Conservation (phyloP, 2,329 filamentous ascomycete genomes). For the Calonectria naviculata region DNA sequence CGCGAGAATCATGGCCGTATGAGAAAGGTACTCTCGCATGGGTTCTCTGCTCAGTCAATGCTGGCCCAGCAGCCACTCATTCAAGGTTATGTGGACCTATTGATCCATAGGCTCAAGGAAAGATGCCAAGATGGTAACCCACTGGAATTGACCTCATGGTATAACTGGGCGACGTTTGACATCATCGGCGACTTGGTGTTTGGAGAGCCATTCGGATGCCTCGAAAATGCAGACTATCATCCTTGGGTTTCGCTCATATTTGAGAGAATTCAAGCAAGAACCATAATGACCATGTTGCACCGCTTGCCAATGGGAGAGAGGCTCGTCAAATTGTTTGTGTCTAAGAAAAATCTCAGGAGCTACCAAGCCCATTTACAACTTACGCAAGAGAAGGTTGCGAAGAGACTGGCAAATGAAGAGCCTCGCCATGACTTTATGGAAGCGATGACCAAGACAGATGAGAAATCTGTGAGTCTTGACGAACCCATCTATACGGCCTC, state of each 20-base stretch:
- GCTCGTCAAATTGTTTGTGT: neutral
- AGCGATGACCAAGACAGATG: neutral
- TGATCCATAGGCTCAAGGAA: slow-evolving; percentile 50
- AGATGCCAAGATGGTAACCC: slow-evolving; percentile 22
- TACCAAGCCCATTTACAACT: neutral
- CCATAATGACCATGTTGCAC: neutral
- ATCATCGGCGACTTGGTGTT: slow-evolving; percentile 44
- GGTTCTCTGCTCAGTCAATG: slow-evolving; percentile 39
- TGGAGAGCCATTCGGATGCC: slow-evolving; percentile 40
- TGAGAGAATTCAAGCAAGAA: neutral
- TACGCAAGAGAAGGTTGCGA: neutral
- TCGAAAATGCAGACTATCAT: slow-evolving; percentile 5
- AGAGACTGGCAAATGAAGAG: neutral
- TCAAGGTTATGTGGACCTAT: slow-evolving; percentile 50
- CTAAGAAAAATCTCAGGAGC: neutral
- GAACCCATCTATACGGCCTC: neutral
- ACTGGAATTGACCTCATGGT: slow-evolving; percentile 42
- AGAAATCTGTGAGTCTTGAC: neutral
- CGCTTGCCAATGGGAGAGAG: neutral
- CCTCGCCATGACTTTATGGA: neutral
- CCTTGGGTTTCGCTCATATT: neutral
- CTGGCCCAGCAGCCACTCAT: slow-evolving; percentile 42
- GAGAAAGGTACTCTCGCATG: slow-evolving; percentile 29
- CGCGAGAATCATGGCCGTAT: slow-evolving; percentile 23
- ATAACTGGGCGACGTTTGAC: slow-evolving; percentile 45